Evolutionary conservation across 2,329 filamentous ascomycete genomes (phyloP).

Genomic region (Cladophialophora immunda): DNA sequence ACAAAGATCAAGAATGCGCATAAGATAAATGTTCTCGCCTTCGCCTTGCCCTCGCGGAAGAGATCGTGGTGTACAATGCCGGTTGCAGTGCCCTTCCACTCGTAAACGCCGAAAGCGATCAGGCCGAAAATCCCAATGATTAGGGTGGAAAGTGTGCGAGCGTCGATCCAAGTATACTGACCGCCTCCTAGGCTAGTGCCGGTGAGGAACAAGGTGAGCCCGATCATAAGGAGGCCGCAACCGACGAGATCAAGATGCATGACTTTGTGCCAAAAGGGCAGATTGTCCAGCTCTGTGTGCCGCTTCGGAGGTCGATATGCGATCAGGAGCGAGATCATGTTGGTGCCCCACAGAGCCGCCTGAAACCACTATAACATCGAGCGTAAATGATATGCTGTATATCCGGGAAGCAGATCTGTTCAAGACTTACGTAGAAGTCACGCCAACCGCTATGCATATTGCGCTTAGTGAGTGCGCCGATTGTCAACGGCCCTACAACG

Average conservation of each 20-base stretch:
- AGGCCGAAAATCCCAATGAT: constrained; percentile 21
- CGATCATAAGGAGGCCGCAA: constrained; percentile 20
- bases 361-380: constrained; percentile 31
- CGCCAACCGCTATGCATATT: constrained; percentile 27
- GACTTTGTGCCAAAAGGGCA: constrained; percentile 21
- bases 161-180: constrained; percentile 27
- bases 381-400: neutral
- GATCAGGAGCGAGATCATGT: constrained; percentile 11
- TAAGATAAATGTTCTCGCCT: constrained; percentile 25
- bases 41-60: neutral
- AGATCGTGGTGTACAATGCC: constrained; percentile 33
- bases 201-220: constrained; percentile 23
- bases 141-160: constrained; percentile 13
- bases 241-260: constrained; percentile 21
- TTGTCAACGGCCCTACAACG: constrained; percentile 18
- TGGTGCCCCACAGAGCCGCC: constrained; percentile 22
- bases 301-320: constrained; percentile 29
- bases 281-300: constrained; percentile 26
- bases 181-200: constrained; percentile 27
- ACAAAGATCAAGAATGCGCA: constrained; percentile 28
- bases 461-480: constrained; percentile 26
- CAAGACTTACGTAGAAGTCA: constrained; percentile 12
- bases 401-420: neutral
- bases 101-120: constrained; percentile 22
- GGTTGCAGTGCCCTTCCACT: constrained; percentile 30